Evolutionary conservation across 2,329 filamentous ascomycete species (phyloP), one percentile per base, ranked within the genome.

Genomic region (Lachnellula cervina): DNA sequence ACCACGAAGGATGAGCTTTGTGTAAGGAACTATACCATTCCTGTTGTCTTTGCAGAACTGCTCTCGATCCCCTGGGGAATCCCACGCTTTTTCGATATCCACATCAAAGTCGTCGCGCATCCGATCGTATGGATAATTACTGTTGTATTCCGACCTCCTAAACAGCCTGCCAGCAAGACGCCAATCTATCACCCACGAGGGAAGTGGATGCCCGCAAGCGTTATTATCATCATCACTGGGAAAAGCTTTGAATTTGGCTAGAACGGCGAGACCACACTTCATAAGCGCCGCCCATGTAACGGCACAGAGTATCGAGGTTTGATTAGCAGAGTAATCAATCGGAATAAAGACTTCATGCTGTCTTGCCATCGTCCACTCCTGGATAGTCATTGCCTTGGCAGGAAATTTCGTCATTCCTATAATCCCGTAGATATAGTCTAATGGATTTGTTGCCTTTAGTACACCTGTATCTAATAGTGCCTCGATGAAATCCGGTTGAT

Each of bases 181-280:
- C 44, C 44, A 47, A 28, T 47, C 44, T 47, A 47, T 47, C 8
- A 28, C 44, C 44, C 44, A 47, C 23, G 44, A 47, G 23, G 44
- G 44, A 8, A 47, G 23, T 28, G 28, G 11, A 23, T 13, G 44
- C 17, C 13, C 23, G 44, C 25, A 23, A 25, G 44, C 23, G 6
- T 21, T 17, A 23, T 23, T 23, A 16, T 47, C 44, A 28, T 25
- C 23, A 16, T 28, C 44, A 1, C 2, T 6, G 23, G 44, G 3
- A 47, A 47, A 47, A n/a, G n/a, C 23, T 7, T 47, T 47, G 44
- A 47, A 47, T 47, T 47, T 47, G n/a, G 44, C 44, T 2, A 47
- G 17, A 4, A 47, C 6, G 25, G 8, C 44, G 25, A 47, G 17
- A 25, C 44, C 44, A 4, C 28, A 3, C 44, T 47, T 47, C 44